A percentile compares a stretch with the other conserved stretches of the same genome.
Evolutionary conservation across 2,329 filamentous ascomycete species (phyloP).

Genomic region (Fusarium musae): DNA sequence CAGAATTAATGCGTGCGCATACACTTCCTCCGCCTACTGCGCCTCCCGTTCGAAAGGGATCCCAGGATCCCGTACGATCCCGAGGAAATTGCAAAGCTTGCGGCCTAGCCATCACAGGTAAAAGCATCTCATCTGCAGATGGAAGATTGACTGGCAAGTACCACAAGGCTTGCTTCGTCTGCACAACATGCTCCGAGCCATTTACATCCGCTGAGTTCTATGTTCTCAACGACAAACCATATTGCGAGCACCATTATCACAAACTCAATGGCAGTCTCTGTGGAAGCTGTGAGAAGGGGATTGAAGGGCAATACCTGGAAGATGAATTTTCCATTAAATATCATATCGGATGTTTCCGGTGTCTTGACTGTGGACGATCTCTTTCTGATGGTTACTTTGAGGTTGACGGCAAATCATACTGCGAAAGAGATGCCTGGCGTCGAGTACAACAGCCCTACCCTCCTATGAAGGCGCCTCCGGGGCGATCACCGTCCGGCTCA

Average conservation of each 20-base stretch:
- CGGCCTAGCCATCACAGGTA: constrained; percentile 80
- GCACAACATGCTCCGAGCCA: constrained; percentile 81
- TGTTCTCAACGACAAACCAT: constrained; percentile 86
- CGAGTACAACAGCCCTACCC: constrained; percentile 54
- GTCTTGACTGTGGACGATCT: constrained; percentile 78
- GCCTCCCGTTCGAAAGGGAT: constrained; percentile 48
- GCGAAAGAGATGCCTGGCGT: constrained; percentile 84
- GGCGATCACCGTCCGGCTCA: constrained; percentile 27
- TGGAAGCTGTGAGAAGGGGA: constrained; percentile 80
- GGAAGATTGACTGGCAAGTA: constrained; percentile 92
- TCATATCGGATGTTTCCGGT: constrained; percentile 88
- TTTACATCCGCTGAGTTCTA: constrained; percentile 94
- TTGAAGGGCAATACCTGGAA: constrained; percentile 93
- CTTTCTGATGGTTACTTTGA: constrained; percentile 92
- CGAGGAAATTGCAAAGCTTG: constrained; percentile 89
- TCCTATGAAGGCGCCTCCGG: constrained; percentile 27
- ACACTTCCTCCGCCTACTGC: constrained; percentile 22
- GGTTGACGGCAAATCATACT: constrained; percentile 81
- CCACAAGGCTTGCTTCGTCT: constrained; percentile 95
- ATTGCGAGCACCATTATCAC: constrained; percentile 94
- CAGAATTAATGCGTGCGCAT: constrained; percentile 16
- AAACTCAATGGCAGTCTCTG: constrained; percentile 89
- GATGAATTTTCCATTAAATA: constrained; percentile 83
- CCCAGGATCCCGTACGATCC: constrained; percentile 57
- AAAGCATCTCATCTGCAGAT: constrained; percentile 93